Percentiles rank a stretch among this genome's conserved stretches.
Conservation (phyloP, 163 green algal species). For the Botryococcus braunii region DNA sequence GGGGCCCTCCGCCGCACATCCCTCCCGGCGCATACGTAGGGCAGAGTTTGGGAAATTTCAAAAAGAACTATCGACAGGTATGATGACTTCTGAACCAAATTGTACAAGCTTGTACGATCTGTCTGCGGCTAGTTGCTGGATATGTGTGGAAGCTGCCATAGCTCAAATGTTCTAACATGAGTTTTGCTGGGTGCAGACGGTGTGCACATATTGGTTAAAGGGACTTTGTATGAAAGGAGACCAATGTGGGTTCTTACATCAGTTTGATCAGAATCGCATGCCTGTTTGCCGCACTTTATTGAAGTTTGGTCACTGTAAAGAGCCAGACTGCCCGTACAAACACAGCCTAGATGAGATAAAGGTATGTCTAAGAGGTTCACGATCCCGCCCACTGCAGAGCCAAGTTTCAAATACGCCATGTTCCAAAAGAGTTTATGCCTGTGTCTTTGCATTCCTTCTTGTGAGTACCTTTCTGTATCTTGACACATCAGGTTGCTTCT, state of each 20-base stretch:
- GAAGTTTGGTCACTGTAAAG: constrained; percentile 66
- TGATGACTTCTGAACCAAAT: background rate
- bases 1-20: constrained; percentile 6
- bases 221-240: constrained; percentile 97
- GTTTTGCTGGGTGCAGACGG: constrained; percentile 57
- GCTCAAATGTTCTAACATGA: background rate
- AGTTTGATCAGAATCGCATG: constrained; percentile 77
- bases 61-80: constrained; percentile 77
- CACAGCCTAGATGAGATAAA: constrained; percentile 94
- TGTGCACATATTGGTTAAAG: constrained; percentile 95
- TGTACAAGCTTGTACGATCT: too few species aligned
- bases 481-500: too few species aligned
- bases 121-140: too few species aligned
- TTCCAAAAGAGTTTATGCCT: too few species aligned
- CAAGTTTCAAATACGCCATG: too few species aligned
- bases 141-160: too few species aligned
- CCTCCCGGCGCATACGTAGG: constrained; percentile 24
- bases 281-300: constrained; percentile 78
- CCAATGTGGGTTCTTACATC: constrained; percentile 91
- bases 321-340: constrained; percentile 95
- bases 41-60: constrained; percentile 48
- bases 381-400: too few species aligned
- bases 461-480: too few species aligned
- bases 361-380: constrained; percentile 7
- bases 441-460: too few species aligned